Evolutionary conservation across 129 eudicot genomes (phyloP).

Genomic region (Apium graveolens): DNA sequence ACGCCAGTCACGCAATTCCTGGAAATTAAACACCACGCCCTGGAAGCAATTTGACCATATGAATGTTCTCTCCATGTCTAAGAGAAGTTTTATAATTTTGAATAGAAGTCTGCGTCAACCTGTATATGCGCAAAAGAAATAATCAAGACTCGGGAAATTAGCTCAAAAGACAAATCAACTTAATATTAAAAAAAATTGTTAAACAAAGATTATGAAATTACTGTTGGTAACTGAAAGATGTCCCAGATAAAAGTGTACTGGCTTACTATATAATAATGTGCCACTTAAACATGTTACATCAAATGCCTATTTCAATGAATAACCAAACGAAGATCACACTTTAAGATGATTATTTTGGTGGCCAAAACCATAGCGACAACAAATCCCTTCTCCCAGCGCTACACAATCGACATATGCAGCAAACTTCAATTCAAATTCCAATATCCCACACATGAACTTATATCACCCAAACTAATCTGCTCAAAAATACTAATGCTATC

Average conservation of each 20-base stretch:
- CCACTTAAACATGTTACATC: background rate
- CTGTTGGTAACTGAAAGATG: background rate
- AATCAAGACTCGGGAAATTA: background rate
- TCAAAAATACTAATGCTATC: background rate
- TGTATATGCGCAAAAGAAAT: constrained; percentile 9
- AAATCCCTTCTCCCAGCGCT: background rate
- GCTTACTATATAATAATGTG: background rate
- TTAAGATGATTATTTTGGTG: background rate
- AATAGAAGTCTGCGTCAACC: constrained; percentile 29
- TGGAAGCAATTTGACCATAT: constrained; percentile 28
- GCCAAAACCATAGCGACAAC: background rate
- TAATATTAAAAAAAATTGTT: background rate
- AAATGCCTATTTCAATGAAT: background rate
- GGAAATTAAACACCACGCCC: constrained; percentile 48
- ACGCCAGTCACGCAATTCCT: constrained; percentile 89
- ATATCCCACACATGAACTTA: too few species aligned
- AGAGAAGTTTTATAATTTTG: constrained; percentile 23
- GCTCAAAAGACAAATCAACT: background rate
- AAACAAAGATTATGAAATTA: background rate
- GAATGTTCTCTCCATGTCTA: constrained; percentile 61
- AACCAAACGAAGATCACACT: background rate
- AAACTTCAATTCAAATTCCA: background rate
- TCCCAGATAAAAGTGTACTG: background rate
- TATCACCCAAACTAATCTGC: background rate
- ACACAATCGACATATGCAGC: background rate